Evolutionary conservation across 2,329 filamentous ascomycete species (phyloP).

Genomic region (Chaetomiaceae sp.): DNA sequence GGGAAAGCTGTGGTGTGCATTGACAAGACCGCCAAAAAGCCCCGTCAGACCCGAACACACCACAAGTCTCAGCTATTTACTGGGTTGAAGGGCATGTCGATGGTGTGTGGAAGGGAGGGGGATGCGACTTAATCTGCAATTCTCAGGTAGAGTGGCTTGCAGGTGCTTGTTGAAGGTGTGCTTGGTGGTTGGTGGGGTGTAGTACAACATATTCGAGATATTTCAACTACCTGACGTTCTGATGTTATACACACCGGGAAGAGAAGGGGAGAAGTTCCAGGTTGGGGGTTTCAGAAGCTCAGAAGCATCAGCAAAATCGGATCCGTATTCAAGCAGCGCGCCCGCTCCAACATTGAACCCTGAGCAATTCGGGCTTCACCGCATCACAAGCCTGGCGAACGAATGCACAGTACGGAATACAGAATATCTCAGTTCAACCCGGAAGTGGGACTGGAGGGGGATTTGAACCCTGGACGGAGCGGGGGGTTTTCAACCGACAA

Average conservation of each 20-base stretch:
- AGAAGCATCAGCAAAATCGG: no score
- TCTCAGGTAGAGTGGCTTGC: slow-evolving; percentile 19
- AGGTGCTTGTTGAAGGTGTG: slow-evolving; percentile 18
- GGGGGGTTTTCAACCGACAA: no score
- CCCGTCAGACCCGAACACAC: slow-evolving; percentile 7
- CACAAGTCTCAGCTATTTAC: no score
- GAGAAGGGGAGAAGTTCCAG: no score
- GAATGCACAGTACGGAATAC: slow-evolving; percentile 1
- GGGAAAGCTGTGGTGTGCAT: slow-evolving; percentile 20
- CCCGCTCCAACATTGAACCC: background rate
- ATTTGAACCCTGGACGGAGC: no score
- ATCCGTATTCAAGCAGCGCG: slow-evolving; percentile 11
- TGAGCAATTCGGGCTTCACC: slow-evolving; percentile 16
- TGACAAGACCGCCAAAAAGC: slow-evolving; percentile 8
- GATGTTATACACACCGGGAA: no score
- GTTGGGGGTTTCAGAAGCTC: slow-evolving; percentile 21
- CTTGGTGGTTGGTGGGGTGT: slow-evolving; percentile 16
- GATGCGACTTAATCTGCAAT: slow-evolving; percentile 16
- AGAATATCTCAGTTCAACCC: background rate
- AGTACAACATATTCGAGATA: background rate
- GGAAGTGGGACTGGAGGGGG: slow-evolving; percentile 1
- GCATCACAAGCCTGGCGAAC: slow-evolving; percentile 9
- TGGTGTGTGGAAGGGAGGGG: background rate
- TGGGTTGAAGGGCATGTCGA: background rate
- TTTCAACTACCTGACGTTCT: no score